Evolutionary conservation across 2,329 filamentous ascomycete genomes (phyloP), one percentile per base, ranked within the genome.

Genomic region (Botrytis medusae): DNA sequence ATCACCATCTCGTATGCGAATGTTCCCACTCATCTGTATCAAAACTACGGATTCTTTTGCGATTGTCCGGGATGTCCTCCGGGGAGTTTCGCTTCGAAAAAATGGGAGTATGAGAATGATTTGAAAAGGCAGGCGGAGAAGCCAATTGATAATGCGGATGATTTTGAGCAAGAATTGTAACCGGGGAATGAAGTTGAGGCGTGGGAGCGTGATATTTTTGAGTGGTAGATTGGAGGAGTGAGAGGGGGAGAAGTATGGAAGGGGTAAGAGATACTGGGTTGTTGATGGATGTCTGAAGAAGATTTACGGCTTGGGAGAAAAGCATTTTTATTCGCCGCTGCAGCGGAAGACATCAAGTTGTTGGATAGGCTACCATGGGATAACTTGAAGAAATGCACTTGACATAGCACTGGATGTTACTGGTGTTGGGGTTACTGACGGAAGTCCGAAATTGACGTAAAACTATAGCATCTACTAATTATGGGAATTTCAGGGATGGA

Each of bases 41-140:
- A 77, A 10, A 81, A 82, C 16, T 89, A 86, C 76, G 88, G 88
- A 0, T 90, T 90, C 73, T 79, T 82, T 3, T 90, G 88, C 77
- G 75, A 79, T 6, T 90, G 88, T 71, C 85, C 85, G 18, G 82
- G 79, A 2, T 89, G 88, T 73, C 74, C 75, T 14, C n/a, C 61
- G 2, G 44, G 64, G 29, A 64, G 73, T 12, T 16, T 59, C 2
- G 62, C 71, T n/a, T 51, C 9, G 18, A 74, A 61, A 65, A 37
- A 67, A 40, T 74, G 57, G 65, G 69, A 61, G 40, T 29, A 22
- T 29, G 63, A 59, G 18, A 48, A 71, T 16, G 46, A 51, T 29
- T n/a, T 65, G 54, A 59, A 18, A 25, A 54, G 32, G 20, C 46
- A 59, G 25, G 59, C 22, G 12, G 22, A 40, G 54, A 20, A 37